Evolutionary conservation across 2,329 filamentous ascomycete species (phyloP).

Genomic region (Ceratocystis diversiconidia): DNA sequence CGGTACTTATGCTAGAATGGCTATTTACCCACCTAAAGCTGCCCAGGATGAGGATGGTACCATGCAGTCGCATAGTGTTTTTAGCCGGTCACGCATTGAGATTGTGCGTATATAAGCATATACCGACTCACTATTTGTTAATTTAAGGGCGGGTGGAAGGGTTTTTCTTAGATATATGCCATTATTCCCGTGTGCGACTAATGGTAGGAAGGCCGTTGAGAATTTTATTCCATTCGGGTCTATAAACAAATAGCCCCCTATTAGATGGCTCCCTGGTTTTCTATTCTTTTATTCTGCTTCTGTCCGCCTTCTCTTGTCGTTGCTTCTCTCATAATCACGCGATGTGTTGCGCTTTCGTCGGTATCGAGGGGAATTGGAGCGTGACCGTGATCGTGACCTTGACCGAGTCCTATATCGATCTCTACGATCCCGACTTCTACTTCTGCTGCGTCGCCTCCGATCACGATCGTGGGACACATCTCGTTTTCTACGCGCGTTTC

Average conservation of each 20-base stretch:
- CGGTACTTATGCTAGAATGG: conserved; percentile 74
- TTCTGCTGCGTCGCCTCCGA: conserved; percentile 16
- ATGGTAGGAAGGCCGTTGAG: not conserved
- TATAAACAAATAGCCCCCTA: not conserved
- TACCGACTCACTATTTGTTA: not conserved
- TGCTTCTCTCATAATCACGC: conserved; percentile 37
- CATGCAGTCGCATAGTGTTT: conserved; percentile 60
- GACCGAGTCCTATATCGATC: conserved; percentile 24
- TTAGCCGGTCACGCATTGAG: conserved; percentile 72
- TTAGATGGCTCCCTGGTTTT: not conserved
- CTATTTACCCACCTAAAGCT: conserved; percentile 50
- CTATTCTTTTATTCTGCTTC: conserved; percentile 27
- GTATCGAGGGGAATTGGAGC: conserved; percentile 22
- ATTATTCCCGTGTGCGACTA: not conserved
- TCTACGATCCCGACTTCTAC: conserved; percentile 25
- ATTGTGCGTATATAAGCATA: conserved; percentile 55
- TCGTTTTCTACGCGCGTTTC: conserved; percentile 20
- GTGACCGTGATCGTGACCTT: conserved; percentile 23
- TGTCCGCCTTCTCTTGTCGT: conserved; percentile 46
- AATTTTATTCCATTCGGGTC: not conserved
- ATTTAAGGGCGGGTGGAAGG: not conserved
- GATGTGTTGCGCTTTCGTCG: conserved; percentile 37
- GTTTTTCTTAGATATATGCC: not conserved
- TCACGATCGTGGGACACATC: conserved; percentile 24
- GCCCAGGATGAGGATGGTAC: conserved; percentile 43